Evolutionary conservation across 2,329 filamentous ascomycete species (phyloP), one percentile per base, ranked within the genome.

Genomic region (Chaetomiaceae sp.): DNA sequence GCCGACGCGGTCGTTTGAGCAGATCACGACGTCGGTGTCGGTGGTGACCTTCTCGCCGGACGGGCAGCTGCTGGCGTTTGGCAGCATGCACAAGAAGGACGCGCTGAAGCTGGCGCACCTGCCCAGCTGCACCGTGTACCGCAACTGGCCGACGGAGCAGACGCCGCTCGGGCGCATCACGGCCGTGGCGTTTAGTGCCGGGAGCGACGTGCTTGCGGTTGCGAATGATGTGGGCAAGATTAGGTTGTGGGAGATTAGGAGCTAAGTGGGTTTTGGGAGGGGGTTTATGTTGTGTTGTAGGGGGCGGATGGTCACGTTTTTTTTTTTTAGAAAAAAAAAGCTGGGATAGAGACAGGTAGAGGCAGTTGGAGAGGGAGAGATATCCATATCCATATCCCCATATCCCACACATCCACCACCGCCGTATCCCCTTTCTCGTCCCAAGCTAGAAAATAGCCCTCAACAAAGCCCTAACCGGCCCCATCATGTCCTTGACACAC

Each of bases 71-170:
- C 72, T 99, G 59, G 89, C 84, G 0, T 90, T 97, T 74, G 87
- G 83, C 35, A 95, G 88, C 69, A 81, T 81, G 55, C 87, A 87
- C 78, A 95, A 96, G 77, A 86, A 86, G 65, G 90, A 96, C 70
- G 89, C 91, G 0, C 71, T 99, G 66, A 79, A 87, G 63, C 72
- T 99, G 58, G 89, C 92, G 27, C 93, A 99, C 68, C 72, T 99
- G 59, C 91, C 92, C 0, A 91, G 82, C 60, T 96, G 90, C 68
- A 96, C 90, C 1, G 89, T 97, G 17, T 99, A 93, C 76, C 83
- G 85, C 63, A 99, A 99, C 70, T 99, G 93, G 93, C 93, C 93
- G 20, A 99, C 92, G 48, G 81, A 83, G 57, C 85, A 87, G 66
- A 99, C 93, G 50, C 90, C 91, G 1, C 70, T 99, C 55, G 93